phyloP scores from a whole-genome alignment of 75 land plant genomes.

The Cupressus sempervirens region DNA sequence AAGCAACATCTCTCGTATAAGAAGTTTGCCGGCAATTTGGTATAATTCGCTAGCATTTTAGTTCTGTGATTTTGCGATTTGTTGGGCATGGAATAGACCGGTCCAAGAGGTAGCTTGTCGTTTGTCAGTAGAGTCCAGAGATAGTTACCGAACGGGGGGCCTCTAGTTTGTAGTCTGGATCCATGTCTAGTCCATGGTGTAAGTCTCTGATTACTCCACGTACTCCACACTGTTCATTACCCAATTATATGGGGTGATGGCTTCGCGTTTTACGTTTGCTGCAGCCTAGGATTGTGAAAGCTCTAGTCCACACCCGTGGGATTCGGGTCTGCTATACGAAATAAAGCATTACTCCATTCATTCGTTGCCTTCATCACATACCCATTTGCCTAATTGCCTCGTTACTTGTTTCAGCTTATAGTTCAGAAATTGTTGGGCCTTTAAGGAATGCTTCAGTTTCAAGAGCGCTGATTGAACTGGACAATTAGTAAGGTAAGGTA shows the following conservation, averaged over 20 bases:
- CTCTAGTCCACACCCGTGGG: not conserved
- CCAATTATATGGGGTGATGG: slow-evolving; percentile 10
- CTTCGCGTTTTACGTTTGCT: not conserved
- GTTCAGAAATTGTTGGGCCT: too few relatives aligned
- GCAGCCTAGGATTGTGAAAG: not conserved
- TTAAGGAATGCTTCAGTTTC: too few relatives aligned
- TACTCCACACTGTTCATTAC: not conserved
- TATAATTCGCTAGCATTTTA: not conserved
- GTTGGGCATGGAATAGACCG: not conserved
- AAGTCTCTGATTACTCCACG: not conserved
- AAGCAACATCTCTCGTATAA: not conserved
- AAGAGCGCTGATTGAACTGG: too few relatives aligned
- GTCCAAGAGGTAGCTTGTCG: not conserved
- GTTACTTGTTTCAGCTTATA: too few relatives aligned
- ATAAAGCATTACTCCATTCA: not conserved
- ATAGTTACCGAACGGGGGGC: not conserved
- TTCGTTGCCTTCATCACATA: not conserved
- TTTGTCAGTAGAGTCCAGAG: not conserved
- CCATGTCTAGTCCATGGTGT: not conserved
- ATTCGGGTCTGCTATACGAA: not conserved
- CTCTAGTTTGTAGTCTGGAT: not conserved
- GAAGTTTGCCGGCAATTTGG: not conserved
- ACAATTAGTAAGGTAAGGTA: not conserved
- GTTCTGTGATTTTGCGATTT: not conserved
- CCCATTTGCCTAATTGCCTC: too few relatives aligned